Conservation (phyloP, 1,284 basidiomycete genomes). For the Lentinula novae-zelandiae region DNA sequence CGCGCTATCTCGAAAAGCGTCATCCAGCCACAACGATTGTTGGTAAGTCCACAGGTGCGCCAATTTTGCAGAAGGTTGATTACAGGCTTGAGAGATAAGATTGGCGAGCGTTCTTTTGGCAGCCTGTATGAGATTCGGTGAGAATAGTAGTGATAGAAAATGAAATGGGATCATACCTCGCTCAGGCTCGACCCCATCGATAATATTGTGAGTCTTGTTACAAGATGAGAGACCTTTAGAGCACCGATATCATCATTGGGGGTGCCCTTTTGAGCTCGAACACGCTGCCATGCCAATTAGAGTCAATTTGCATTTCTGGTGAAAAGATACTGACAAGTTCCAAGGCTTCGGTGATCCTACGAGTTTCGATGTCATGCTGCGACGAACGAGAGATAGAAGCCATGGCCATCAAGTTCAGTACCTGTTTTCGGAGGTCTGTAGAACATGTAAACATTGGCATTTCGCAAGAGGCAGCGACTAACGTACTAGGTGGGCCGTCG, state of each 20-base stretch:
- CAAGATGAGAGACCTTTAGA: background rate
- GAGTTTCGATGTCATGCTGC: constrained; percentile 11
- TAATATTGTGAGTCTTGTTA: constrained; percentile 1
- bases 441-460: constrained; percentile 12
- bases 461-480: too few species aligned
- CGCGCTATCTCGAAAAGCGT: background rate
- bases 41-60: constrained; percentile 47
- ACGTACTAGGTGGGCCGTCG: background rate
- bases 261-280: background rate
- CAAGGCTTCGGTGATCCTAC: constrained; percentile 13
- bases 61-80: constrained; percentile 31
- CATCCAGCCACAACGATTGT: constrained; percentile 46
- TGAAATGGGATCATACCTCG: background rate
- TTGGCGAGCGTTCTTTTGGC: constrained; percentile 19
- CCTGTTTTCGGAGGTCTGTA: constrained; percentile 32
- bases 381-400: constrained; percentile 26
- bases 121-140: constrained; percentile 6
- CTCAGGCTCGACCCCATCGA: background rate
- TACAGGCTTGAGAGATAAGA: constrained; percentile 34
- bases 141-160: background rate
- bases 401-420: constrained; percentile 40
- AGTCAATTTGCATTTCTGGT: background rate
- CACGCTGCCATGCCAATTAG: background rate
- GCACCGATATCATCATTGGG: background rate
- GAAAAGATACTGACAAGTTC: background rate